phyloP scores from a whole-genome alignment of 768 basidiomycete species.

The Boletus barrowsii region DNA sequence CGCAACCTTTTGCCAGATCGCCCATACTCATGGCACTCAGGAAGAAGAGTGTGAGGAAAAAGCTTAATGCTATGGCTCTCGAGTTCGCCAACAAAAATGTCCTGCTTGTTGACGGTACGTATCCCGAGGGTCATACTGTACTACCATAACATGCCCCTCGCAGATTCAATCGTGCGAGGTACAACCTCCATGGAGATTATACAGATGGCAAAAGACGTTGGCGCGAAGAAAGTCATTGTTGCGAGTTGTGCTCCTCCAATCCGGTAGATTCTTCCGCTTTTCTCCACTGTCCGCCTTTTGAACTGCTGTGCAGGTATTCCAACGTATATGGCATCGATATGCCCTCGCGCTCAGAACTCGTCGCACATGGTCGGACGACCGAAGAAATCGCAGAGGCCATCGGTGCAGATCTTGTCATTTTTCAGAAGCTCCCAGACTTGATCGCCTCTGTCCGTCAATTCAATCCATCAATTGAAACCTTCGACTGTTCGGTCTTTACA shows the following conservation, averaged over 20 bases:
- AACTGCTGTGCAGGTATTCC: constrained; percentile 52
- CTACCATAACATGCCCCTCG: not conserved
- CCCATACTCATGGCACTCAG: constrained; percentile 36
- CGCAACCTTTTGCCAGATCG: not conserved
- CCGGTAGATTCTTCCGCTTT: constrained; percentile 44
- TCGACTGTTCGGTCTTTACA: constrained; percentile 98
- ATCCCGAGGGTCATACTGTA: not conserved
- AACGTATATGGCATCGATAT: constrained; percentile 99
- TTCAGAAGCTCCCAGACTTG: constrained; percentile 89
- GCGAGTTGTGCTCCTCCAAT: constrained; percentile 98
- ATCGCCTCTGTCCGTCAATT: constrained; percentile 80
- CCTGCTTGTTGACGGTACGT: constrained; percentile 88
- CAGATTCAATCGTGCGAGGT: constrained; percentile 97
- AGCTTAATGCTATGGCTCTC: constrained; percentile 97
- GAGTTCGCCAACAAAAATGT: constrained; percentile 93
- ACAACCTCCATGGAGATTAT: constrained; percentile 99
- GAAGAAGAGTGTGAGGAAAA: constrained; percentile 90
- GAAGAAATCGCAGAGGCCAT: constrained; percentile 75
- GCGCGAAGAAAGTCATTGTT: constrained; percentile 92
- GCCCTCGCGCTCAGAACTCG: constrained; percentile 93
- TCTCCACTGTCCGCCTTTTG: not conserved
- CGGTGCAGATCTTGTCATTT: constrained; percentile 94
- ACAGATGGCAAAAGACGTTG: constrained; percentile 99
- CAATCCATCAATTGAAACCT: constrained; percentile 70
- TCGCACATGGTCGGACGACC: constrained; percentile 74